Base-by-base conservation (phyloP, 1,284 basidiomycete species). In the Exobasidium rhododendri region DNA sequence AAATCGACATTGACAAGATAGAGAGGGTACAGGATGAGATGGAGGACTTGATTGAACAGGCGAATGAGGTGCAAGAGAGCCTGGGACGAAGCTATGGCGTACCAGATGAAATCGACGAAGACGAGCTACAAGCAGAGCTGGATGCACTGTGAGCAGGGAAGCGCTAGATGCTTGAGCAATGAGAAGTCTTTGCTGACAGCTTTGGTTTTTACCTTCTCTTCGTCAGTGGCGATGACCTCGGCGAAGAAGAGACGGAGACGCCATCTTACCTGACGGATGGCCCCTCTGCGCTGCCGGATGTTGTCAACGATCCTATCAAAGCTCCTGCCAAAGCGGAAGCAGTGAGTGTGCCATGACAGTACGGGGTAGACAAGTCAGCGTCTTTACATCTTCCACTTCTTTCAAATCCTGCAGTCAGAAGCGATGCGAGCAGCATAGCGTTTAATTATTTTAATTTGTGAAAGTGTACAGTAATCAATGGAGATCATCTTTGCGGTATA, bases 1-100 rank as follows among this genome's bases (percentile, higher is more conserved):
- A 94, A 82, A 88, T 98, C 68, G 89, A 98, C 80, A 87, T 99
- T 68, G 92, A 96, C 84, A 96, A 97, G 86, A 97, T 99, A 74
- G 96, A 98, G 47, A 53, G 57, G 10, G 71, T 77, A 60, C 75
- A 79, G 58, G 77, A 79, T 80, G 94, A 99, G 65, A 97, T 99
- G 94, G 93, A 97, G 78, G 96, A 98, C 67, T 81, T 98, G 63
- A 84, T 99, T 65, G 96, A 98, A 75, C 91, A 94, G 80, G 92
- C 94, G 1, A 97, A 97, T 78, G 94, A 98, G 80, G 92, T 99
- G 56, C 94, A 98, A 78, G 94, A 97, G 80, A 88, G 89, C 40
- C 83, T 99, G 44, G 91, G 90, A 10, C 84, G 94, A 66, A 94
- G 91, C 32, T 99, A 98, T 80, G 92, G 89, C 29, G 91, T 98